Evolutionary conservation across 2,329 filamentous ascomycete species (phyloP).

Genomic region (Calonectria crousiana): DNA sequence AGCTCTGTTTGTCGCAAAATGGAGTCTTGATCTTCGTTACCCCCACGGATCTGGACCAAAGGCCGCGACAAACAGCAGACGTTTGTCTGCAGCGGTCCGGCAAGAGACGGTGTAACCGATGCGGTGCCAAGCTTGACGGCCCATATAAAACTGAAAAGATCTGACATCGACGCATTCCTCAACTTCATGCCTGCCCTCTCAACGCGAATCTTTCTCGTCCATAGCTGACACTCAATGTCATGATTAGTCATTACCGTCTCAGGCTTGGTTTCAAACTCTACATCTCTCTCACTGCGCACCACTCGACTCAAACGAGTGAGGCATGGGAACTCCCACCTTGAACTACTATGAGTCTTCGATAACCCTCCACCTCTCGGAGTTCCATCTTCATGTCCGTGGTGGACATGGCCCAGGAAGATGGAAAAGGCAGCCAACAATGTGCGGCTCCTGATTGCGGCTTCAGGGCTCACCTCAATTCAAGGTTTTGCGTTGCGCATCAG

Average conservation of each 20-base stretch:
- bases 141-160: constrained; percentile 78
- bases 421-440: constrained; percentile 32
- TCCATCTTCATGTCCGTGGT: constrained; percentile 20
- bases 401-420: constrained; percentile 34
- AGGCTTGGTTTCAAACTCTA: not conserved
- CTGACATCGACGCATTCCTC: constrained; percentile 62
- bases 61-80: constrained; percentile 66
- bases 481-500: constrained; percentile 33
- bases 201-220: not conserved
- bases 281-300: not conserved
- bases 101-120: constrained; percentile 59
- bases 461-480: constrained; percentile 28
- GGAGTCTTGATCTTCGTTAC: constrained; percentile 63
- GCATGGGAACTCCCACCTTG: not conserved
- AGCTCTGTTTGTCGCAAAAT: constrained; percentile 56
- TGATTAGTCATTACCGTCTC: constrained; percentile 4
- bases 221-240: not conserved
- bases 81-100: constrained; percentile 20
- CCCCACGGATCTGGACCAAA: constrained; percentile 67
- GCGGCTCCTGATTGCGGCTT: constrained; percentile 25
- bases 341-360: constrained; percentile 26
- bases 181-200: not conserved
- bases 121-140: constrained; percentile 64
- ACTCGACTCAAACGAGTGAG: not conserved
- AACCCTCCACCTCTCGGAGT: constrained; percentile 3